Conservation (phyloP, 148 eudicot species). For the Simmondsia chinensis region DNA sequence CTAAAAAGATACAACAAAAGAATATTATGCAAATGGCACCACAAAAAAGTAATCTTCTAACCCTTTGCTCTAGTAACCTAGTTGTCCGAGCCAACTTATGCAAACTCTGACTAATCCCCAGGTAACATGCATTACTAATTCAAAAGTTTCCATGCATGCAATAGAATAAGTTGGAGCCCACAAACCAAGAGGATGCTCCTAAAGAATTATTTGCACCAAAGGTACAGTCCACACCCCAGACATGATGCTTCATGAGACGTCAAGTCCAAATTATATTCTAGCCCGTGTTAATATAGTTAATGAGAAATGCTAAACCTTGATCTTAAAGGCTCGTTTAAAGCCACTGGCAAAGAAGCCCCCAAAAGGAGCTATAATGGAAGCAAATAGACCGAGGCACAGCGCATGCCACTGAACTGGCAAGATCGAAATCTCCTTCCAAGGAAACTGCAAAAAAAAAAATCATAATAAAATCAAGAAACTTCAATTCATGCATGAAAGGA, state of each 20-base stretch:
- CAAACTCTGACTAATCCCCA: no score
- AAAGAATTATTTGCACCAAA: no score
- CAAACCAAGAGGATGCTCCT: no score
- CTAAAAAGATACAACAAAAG: conserved; percentile 16
- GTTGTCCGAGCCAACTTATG: no score
- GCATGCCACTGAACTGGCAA: conserved; percentile 85
- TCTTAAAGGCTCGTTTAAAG: conserved; percentile 77
- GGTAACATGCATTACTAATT: no score
- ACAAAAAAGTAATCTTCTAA: not conserved
- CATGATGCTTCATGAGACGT: no score
- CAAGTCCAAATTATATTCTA: no score
- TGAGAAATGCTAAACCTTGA: conserved; percentile 32
- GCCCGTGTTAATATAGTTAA: no score
- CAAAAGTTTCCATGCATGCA: no score
- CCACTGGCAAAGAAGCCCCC: conserved; percentile 95
- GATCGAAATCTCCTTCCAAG: conserved; percentile 46
- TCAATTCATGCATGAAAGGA: no score
- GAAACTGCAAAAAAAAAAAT: conserved; percentile 42
- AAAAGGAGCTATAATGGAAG: conserved; percentile 87
- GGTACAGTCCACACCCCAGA: not conserved
- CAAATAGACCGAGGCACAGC: conserved; percentile 60
- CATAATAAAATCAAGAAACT: not conserved
- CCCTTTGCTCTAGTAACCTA: not conserved
- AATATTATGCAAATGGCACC: not conserved
- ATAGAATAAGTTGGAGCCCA: no score